Evolutionary conservation across 2,329 filamentous ascomycete genomes (phyloP).

Genomic region (Bipolaris bicolor): DNA sequence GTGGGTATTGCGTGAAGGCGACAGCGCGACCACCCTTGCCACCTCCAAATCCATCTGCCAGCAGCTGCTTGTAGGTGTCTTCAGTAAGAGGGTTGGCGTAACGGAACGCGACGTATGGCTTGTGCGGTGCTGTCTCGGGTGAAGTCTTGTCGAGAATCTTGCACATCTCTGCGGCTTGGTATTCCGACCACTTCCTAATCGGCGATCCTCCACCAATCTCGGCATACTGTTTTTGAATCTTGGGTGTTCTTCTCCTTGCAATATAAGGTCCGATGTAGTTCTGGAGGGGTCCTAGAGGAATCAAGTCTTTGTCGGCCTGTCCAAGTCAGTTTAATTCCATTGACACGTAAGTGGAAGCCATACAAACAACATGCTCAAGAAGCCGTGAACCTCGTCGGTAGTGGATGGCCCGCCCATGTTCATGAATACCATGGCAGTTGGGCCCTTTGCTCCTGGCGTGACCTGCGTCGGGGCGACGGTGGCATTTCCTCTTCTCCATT

Average conservation of each 20-base stretch:
- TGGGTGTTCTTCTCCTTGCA: slow-evolving; percentile 84
- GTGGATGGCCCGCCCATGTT: slow-evolving; percentile 98
- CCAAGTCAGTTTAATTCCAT: slow-evolving; percentile 21
- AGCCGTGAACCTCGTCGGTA: slow-evolving; percentile 84
- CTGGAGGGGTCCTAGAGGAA: slow-evolving; percentile 92
- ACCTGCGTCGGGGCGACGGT: slow-evolving; percentile 76
- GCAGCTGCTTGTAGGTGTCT: slow-evolving; percentile 82
- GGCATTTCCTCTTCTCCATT: slow-evolving; percentile 48
- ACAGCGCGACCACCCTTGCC: slow-evolving; percentile 92
- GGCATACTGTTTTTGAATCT: slow-evolving; percentile 94
- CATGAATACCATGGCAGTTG: slow-evolving; percentile 97
- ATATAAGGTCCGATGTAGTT: slow-evolving; percentile 89
- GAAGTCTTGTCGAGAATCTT: slow-evolving; percentile 91
- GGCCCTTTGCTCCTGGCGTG: slow-evolving; percentile 72
- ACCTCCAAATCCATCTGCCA: slow-evolving; percentile 88
- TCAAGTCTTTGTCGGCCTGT: slow-evolving; percentile 89
- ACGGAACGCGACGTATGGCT: slow-evolving; percentile 95
- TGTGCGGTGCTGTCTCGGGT: slow-evolving; percentile 93
- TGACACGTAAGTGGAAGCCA: slow-evolving; percentile 41
- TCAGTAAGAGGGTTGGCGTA: slow-evolving; percentile 94
- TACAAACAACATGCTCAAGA: slow-evolving; percentile 91
- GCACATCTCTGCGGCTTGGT: slow-evolving; percentile 94
- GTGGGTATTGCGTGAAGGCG: slow-evolving; percentile 97
- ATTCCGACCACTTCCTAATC: slow-evolving; percentile 97
- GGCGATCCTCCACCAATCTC: slow-evolving; percentile 97